Base-by-base conservation (phyloP, 1,284 basidiomycete species). In the Mycosarcoma maydis region DNA sequence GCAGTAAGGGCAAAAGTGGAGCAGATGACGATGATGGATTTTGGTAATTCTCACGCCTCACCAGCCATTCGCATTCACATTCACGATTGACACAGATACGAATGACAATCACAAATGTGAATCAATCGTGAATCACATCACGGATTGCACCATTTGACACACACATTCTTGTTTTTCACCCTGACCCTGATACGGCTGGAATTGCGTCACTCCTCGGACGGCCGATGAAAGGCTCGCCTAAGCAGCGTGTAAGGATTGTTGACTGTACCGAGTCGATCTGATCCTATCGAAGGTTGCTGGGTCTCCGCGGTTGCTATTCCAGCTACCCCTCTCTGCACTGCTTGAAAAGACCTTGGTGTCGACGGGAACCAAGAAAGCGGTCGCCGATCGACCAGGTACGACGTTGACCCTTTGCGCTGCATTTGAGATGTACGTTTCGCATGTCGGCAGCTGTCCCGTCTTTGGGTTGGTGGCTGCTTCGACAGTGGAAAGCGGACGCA, bases 21-120 rank as follows among this genome's bases (percentile, higher is more conserved):
- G 88, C 17, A 6, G 87, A 83, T 17, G 90, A 84, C 2, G 92
- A 91, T 45, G 92, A 94, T 82, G 92, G 87, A 39, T 97, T 95
- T 83, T 98, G 94, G 92, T 95, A 58, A 26, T 26, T 16, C n/a
- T n/a, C n/a, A n/a, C n/a, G n/a, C n/a, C n/a, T n/a, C n/a, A n/a
- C n/a, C n/a, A n/a, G n/a, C n/a, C n/a, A n/a, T n/a, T n/a, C n/a
- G n/a, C n/a, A 29, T 29, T 29, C 27, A 29, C 27, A 29, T 29
- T n/a, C n/a, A n/a, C n/a, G n/a, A n/a, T n/a, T n/a, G n/a, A n/a
- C n/a, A n/a, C n/a, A n/a, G n/a, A n/a, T n/a, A n/a, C n/a, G n/a
- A n/a, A n/a, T n/a, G n/a, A n/a, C n/a, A n/a, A n/a, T n/a, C n/a
- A n/a, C n/a, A n/a, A n/a, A n/a, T n/a, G n/a, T n/a, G n/a, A n/a